These are phyloP conservation scores for Cercospora janseana DNA, from an alignment of 2,329 filamentous ascomycete genomes.

Conservation along the genomic window DNA sequence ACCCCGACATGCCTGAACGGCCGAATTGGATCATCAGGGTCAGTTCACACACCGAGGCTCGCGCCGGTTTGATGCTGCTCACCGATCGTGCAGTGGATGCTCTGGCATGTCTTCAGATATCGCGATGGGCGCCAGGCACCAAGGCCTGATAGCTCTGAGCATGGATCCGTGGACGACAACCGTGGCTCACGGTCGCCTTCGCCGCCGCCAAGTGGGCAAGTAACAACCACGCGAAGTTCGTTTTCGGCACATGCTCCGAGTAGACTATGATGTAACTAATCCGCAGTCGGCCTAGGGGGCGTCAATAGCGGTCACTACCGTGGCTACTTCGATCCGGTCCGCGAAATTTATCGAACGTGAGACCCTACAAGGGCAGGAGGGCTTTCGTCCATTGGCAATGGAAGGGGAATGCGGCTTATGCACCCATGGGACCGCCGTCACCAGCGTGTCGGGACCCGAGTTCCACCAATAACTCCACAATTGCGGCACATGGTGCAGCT, in stretches of 20 bases:
- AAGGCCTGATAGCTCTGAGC: neutral
- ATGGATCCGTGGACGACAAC: neutral
- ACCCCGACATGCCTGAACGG: conserved; percentile 38
- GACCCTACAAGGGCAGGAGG: no score
- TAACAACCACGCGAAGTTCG: neutral
- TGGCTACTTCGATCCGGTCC: conserved; percentile 12
- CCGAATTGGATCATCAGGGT: conserved; percentile 46
- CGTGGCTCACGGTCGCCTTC: neutral
- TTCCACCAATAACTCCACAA: no score
- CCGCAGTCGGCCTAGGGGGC: neutral
- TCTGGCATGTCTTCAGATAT: conserved; percentile 51
- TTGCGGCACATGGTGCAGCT: no score
- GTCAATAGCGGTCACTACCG: neutral
- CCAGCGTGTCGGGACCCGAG: no score
- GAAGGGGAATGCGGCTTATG: no score
- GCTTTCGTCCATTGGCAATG: no score
- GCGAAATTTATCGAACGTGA: conserved; percentile 10
- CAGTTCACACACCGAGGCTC: neutral
- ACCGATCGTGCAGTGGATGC: conserved; percentile 40
- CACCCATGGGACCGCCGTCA: no score
- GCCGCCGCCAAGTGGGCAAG: neutral
- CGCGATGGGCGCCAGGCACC: conserved; percentile 38
- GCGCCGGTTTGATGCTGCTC: neutral
- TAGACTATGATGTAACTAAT: neutral
- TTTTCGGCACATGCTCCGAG: neutral